Evolutionary conservation across 2,329 filamentous ascomycete genomes (phyloP).

Genomic region (Aspergillus fumigatiaffinis): DNA sequence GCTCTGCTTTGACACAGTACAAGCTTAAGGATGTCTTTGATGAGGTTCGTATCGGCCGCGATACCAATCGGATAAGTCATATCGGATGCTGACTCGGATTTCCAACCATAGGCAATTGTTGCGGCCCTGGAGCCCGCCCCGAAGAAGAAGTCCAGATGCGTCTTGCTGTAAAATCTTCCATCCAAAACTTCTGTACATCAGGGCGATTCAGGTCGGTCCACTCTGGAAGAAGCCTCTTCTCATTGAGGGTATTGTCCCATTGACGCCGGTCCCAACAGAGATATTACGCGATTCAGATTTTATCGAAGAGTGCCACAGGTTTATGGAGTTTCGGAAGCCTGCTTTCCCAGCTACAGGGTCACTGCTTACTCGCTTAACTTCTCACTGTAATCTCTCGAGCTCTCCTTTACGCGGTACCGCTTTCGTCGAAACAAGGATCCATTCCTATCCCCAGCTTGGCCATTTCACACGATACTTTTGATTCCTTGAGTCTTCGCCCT

Average conservation of each 20-base stretch:
- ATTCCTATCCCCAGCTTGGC: neutral
- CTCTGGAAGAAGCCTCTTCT: neutral
- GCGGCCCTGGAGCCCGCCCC: constrained; percentile 84
- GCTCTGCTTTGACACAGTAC: constrained; percentile 95
- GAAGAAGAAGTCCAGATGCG: constrained; percentile 74
- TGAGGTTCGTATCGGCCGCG: constrained; percentile 62
- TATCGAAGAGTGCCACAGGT: neutral
- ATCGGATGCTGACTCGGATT: constrained; percentile 2
- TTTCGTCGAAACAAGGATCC: neutral
- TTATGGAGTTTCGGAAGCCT: neutral
- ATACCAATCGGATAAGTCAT: neutral
- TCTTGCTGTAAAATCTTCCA: constrained; percentile 55
- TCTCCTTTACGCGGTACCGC: neutral
- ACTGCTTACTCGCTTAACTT: neutral
- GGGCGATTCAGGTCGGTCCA: neutral
- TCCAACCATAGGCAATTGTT: constrained; percentile 71
- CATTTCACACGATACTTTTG: neutral
- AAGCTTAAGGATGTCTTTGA: constrained; percentile 99
- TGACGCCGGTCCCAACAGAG: neutral
- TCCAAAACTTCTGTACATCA: neutral
- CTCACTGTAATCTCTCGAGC: neutral
- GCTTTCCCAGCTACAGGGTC: neutral
- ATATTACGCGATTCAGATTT: neutral
- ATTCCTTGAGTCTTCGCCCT: neutral
- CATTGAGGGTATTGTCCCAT: neutral